These are phyloP conservation scores for Phytopythium boreale DNA, from an alignment of 352 stramenopile genomes.

Conservation along the genomic window DNA sequence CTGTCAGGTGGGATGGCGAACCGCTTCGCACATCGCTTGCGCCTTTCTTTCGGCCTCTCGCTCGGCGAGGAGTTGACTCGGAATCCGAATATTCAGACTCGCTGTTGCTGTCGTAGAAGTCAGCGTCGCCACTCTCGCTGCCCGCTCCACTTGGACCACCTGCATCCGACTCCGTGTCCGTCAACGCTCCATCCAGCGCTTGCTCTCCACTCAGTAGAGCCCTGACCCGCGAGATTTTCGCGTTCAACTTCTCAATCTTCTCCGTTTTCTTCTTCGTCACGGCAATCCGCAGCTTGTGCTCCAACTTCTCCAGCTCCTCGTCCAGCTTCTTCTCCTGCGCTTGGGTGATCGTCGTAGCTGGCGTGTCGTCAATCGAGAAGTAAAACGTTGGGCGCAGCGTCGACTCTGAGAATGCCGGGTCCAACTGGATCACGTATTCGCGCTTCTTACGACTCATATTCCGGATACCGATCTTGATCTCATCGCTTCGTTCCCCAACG, in stretches of 20 bases:
- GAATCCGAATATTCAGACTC: constrained; percentile 84
- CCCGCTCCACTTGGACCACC: constrained; percentile 22
- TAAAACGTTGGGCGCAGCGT: constrained; percentile 75
- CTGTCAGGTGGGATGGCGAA: constrained; percentile 16
- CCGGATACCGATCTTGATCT: constrained; percentile 80
- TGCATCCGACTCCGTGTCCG: constrained; percentile 37
- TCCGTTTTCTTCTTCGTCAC: constrained; percentile 89
- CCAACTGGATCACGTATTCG: constrained; percentile 86
- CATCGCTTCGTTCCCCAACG: constrained; percentile 78
- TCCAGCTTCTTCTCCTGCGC: constrained; percentile 89
- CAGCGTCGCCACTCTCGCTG: constrained; percentile 25
- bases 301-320: constrained; percentile 87
- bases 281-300: constrained; percentile 87
- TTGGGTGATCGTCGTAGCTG: constrained; percentile 83
- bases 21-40: constrained; percentile 20
- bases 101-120: constrained; percentile 84
- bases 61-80: constrained; percentile 39
- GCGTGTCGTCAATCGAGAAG: constrained; percentile 80
- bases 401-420: constrained; percentile 62
- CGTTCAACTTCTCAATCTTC: constrained; percentile 84
- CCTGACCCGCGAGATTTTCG: constrained; percentile 79
- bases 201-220: constrained; percentile 78
- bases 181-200: constrained; percentile 39
- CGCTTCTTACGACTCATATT: constrained; percentile 88
- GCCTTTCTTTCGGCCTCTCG: constrained; percentile 22